A percentile compares a stretch with the other conserved stretches of the same genome.
phyloP scores from a whole-genome alignment of 441 rosid genomes.

The Eugenia klotzschiana region DNA sequence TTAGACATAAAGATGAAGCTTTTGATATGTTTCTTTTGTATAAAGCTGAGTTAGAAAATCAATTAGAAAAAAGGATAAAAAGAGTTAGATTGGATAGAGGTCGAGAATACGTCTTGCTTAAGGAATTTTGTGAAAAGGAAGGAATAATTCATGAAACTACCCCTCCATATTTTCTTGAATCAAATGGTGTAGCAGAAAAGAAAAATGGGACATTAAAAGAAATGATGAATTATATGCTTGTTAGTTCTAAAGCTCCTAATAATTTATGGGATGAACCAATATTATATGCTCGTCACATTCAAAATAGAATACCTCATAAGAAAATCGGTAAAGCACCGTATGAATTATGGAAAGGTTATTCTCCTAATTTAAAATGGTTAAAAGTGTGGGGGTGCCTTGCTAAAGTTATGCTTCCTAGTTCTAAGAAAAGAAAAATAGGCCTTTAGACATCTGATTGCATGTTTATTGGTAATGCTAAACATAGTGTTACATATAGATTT shows the following conservation, averaged over 20 bases:
- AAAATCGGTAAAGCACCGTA: neutral
- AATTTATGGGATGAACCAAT: neutral
- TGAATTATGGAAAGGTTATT: neutral
- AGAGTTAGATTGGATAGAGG: too few species aligned
- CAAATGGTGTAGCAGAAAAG: neutral
- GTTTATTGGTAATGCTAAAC: neutral
- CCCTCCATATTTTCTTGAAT: neutral
- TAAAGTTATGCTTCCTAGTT: neutral
- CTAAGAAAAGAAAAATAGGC: neutral
- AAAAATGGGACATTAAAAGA: neutral
- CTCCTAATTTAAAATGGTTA: neutral
- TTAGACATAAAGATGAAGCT: neutral
- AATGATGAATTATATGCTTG: neutral
- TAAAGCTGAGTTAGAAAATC: neutral
- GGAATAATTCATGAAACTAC: neutral
- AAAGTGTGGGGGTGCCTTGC: neutral
- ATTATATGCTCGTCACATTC: neutral
- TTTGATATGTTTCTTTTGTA: neutral
- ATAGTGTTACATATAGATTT: neutral
- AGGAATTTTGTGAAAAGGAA: too few species aligned
- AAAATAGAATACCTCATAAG: neutral
- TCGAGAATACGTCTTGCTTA: too few species aligned
- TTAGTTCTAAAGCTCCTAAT: neutral
- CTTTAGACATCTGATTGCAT: neutral
- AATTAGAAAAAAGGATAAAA: too few species aligned